Conservation (phyloP, 352 stramenopile species). For the Globisporangium splendens region DNA sequence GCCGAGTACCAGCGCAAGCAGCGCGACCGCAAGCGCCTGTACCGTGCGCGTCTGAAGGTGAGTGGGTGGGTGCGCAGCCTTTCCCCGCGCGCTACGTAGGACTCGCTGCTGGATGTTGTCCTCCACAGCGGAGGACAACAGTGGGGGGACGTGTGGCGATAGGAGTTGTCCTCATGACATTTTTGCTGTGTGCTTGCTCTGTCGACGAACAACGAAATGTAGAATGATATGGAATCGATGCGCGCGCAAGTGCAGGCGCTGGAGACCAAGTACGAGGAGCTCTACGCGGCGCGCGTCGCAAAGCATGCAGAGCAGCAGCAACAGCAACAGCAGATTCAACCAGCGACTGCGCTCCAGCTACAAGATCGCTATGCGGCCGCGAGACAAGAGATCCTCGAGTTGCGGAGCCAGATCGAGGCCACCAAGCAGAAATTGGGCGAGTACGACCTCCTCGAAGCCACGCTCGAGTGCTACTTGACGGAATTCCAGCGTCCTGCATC, state of each 20-base stretch:
- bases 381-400: conserved; percentile 7
- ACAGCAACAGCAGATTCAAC: not conserved
- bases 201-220: not conserved
- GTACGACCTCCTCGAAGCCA: conserved; percentile 13
- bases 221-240: conserved; percentile 19
- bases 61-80: not conserved
- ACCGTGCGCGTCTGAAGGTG: conserved; percentile 13
- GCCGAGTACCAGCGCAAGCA: conserved; percentile 19
- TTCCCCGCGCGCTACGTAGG: too few species aligned
- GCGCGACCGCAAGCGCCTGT: conserved; percentile 17
- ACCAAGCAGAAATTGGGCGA: conserved; percentile 15
- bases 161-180: too few species aligned
- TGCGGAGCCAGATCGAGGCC: conserved; percentile 10
- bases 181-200: too few species aligned
- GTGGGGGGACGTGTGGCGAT: too few species aligned
- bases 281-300: conserved; percentile 9
- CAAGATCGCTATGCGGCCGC: conserved; percentile 1
- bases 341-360: conserved; percentile 1
- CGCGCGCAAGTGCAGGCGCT: conserved; percentile 12
- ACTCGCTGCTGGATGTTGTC: too few species aligned
- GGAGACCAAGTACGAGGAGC: conserved; percentile 10
- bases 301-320: not conserved
- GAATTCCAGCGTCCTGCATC: conserved; percentile 5
- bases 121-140: too few species aligned
- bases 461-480: conserved; percentile 12